Conservation (phyloP, 164 flowering plant species). For the Kalanchoe fedtschenkoi region DNA sequence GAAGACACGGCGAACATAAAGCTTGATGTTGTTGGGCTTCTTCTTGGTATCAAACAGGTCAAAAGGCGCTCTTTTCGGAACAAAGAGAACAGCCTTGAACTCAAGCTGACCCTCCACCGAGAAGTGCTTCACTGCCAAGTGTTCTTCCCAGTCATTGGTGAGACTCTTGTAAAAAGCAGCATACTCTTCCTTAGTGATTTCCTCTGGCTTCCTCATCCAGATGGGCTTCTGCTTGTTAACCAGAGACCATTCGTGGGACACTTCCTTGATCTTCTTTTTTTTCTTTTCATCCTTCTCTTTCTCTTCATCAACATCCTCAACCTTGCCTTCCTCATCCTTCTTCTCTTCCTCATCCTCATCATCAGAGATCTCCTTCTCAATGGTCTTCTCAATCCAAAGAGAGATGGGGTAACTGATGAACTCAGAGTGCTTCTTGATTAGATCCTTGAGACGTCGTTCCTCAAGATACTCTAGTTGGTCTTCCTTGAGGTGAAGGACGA, state of each 20-base stretch:
- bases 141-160: conserved; percentile 59
- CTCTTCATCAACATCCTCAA: conserved; percentile 46
- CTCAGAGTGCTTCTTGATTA: conserved; percentile 54
- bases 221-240: conserved; percentile 13
- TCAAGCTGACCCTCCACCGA: conserved; percentile 65
- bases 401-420: conserved; percentile 53
- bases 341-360: conserved; percentile 48
- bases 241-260: conserved; percentile 40
- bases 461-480: conserved; percentile 55
- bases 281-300: conserved; percentile 24
- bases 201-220: conserved; percentile 19
- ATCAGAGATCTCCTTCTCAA: conserved; percentile 44
- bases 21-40: conserved; percentile 56
- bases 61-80: conserved; percentile 49
- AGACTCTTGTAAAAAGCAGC: conserved; percentile 59
- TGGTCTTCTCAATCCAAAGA: conserved; percentile 52
- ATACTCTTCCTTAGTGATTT: conserved; percentile 49
- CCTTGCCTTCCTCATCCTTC: conserved; percentile 41
- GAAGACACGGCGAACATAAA: conserved; percentile 46
- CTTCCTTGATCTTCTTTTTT: conserved; percentile 50
- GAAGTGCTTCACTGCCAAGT: conserved; percentile 47
- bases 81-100: conserved; percentile 47
- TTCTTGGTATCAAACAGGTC: conserved; percentile 54
- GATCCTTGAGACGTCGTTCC: conserved; percentile 47
- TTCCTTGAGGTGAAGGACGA: conserved; percentile 48